Percentiles rank a stretch among this genome's conserved stretches.
phyloP scores from a whole-genome alignment of 2,329 filamentous ascomycete species.

The Ceratocystis colombiana region DNA sequence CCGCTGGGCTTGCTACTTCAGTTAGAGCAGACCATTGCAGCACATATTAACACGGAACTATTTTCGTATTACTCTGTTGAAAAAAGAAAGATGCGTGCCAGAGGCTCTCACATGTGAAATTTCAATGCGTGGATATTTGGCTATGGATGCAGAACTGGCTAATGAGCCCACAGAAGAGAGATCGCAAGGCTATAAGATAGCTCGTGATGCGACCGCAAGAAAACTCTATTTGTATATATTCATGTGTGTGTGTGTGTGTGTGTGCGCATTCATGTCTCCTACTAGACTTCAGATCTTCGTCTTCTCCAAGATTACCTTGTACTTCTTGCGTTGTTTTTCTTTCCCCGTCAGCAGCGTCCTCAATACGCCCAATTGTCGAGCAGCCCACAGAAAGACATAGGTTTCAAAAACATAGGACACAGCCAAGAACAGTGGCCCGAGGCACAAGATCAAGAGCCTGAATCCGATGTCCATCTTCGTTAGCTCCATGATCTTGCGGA shows the following conservation, averaged over 20 bases:
- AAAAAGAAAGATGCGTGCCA: background rate
- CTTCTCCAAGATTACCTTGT: constrained; percentile 68
- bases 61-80: background rate
- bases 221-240: no score
- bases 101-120: background rate
- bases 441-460: constrained; percentile 56
- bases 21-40: background rate
- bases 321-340: constrained; percentile 72
- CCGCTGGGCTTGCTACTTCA: constrained; percentile 9
- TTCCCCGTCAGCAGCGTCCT: constrained; percentile 40
- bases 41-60: constrained; percentile 1
- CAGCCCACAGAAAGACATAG: constrained; percentile 55
- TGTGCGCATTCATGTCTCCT: no score
- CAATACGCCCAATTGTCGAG: constrained; percentile 20
- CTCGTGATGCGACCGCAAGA: no score
- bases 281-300: constrained; percentile 1
- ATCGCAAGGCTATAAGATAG: no score
- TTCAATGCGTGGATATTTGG: background rate
- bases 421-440: constrained; percentile 60
- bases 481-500: constrained; percentile 71
- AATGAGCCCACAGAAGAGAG: no score
- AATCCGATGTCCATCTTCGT: constrained; percentile 66
- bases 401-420: constrained; percentile 63
- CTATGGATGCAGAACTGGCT: no score
- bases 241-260: no score